phyloP scores from a whole-genome alignment of 2,329 filamentous ascomycete species.

The Pseudocercospora fijiensis region DNA sequence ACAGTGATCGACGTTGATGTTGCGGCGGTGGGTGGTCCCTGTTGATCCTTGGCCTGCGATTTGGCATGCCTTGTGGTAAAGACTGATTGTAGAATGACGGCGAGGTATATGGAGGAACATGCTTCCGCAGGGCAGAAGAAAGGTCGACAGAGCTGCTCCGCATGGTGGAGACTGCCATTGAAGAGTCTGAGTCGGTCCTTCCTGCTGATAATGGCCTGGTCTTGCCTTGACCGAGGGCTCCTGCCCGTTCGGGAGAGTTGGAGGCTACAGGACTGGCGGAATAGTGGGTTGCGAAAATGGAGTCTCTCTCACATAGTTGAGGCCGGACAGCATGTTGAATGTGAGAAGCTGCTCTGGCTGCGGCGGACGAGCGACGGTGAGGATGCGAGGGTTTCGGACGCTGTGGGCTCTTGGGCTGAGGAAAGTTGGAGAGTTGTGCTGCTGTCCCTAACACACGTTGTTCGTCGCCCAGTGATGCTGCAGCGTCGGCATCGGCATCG shows the following conservation, averaged over 20 bases:
- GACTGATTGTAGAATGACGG: slow-evolving; percentile 11
- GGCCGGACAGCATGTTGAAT: slow-evolving; percentile 42
- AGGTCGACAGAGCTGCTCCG: slow-evolving; percentile 18
- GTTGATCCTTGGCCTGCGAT: slow-evolving; percentile 8
- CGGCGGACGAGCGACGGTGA: slow-evolving; percentile 11
- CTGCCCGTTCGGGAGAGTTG: slow-evolving; percentile 8
- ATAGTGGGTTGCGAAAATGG: slow-evolving; percentile 64
- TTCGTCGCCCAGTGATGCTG: not conserved
- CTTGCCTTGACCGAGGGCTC: slow-evolving; percentile 2
- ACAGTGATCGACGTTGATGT: slow-evolving; percentile 35
- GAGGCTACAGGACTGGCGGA: slow-evolving; percentile 48
- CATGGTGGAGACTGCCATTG: slow-evolving; percentile 15
- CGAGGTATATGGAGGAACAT: slow-evolving; percentile 12
- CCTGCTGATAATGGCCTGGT: not conserved
- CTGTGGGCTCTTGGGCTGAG: not conserved
- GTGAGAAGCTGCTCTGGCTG: not conserved
- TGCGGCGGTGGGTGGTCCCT: slow-evolving; percentile 28
- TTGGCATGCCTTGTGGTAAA: slow-evolving; percentile 9
- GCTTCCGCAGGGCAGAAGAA: slow-evolving; percentile 15
- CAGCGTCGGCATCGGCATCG: not conserved
- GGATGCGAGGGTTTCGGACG: not conserved
- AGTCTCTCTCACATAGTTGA: slow-evolving; percentile 61
- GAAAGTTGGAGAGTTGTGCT: not conserved
- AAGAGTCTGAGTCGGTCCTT: not conserved
- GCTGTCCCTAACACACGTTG: not conserved